A percentile compares a stretch with the other conserved stretches of the same genome.
These are phyloP conservation scores for Starmerella gropengiesseri DNA, from an alignment of 805 yeast species.

Conservation along the genomic window DNA sequence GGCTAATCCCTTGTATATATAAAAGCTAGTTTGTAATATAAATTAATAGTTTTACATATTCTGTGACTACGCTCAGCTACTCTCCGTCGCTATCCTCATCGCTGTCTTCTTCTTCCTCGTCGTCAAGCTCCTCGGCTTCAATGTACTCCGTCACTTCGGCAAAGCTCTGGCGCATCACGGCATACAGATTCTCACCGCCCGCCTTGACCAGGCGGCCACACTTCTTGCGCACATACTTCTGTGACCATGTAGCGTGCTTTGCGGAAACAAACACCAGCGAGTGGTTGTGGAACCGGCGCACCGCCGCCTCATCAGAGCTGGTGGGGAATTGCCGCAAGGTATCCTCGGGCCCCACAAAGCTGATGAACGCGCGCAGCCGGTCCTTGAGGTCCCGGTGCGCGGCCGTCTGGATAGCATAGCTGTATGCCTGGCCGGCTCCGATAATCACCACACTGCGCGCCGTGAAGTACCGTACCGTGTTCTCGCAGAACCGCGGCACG, in stretches of 20 bases:
- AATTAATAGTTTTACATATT: background rate
- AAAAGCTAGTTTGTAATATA: no score
- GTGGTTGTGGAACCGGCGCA: slow-evolving; percentile 84
- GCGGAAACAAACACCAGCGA: slow-evolving; percentile 71
- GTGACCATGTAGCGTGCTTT: slow-evolving; percentile 77
- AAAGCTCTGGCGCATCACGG: slow-evolving; percentile 67
- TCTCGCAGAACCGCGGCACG: slow-evolving; percentile 77
- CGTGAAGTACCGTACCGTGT: slow-evolving; percentile 66
- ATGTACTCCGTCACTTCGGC: slow-evolving; percentile 81
- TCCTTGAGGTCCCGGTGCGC: slow-evolving; percentile 67
- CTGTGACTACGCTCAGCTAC: background rate
- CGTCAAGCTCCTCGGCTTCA: slow-evolving; percentile 19
- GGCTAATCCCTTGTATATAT: no score
- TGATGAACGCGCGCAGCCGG: slow-evolving; percentile 59
- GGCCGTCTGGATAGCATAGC: slow-evolving; percentile 72
- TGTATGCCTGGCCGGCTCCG: slow-evolving; percentile 83
- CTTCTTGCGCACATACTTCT: slow-evolving; percentile 69
- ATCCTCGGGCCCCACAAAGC: slow-evolving; percentile 51
- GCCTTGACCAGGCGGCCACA: slow-evolving; percentile 80
- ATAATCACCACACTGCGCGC: slow-evolving; percentile 63
- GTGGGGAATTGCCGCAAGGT: slow-evolving; percentile 73
- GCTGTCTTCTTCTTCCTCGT: slow-evolving; percentile 13
- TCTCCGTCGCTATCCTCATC: slow-evolving; percentile 1
- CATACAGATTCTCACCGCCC: slow-evolving; percentile 59
- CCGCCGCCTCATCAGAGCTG: slow-evolving; percentile 74